Evolutionary conservation across 129 eudicot genomes (phyloP), one percentile per base, ranked within the genome.

Genomic region (Solidago caesia): DNA sequence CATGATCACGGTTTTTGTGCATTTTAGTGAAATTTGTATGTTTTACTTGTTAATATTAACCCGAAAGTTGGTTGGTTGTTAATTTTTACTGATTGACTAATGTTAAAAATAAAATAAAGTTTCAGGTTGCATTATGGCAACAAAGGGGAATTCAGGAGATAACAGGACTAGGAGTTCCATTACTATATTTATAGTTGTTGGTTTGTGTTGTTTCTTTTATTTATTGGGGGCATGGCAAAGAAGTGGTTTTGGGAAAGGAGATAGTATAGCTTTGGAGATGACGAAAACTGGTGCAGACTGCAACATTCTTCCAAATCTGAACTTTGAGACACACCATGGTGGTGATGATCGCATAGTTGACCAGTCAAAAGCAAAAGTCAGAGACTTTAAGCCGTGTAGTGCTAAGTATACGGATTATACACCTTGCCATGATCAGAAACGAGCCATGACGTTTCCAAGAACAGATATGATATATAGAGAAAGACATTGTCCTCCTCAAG

Each of bases 221-320:
- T 49, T 93, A 71, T 84, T 93, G 80, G 98, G 98, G 59, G 97
- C 97, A 80, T 93, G 98, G 98, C 98, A 93, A 43, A 88, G 96
- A 59, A 90, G 98, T 82, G 98, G 98, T 52, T 93, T 90, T 42
- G 98, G 98, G 39, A 93, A 93, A 78, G 98, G 98, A 27, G 98
- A 93, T 75, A 88, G 91, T 53, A 93, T 93, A 75, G 98, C 98
- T 29, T 69, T 93, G 72, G 89, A 84, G 75, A 82, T 93, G 81
- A 81, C 97, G 21, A 90, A 90, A 74, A 87, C 81, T 5, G 88
- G 89, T 41, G 84, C 83, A n/a, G 87, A 81, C 39, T 93, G 98
- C 82, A 84, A 78, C 74, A 77, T 90, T 67, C 85, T 88, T 47
- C 91, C 96, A 29, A 85, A 87, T 87, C 87, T 93, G 66, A 93